phyloP scores from a whole-genome alignment of 2,329 filamentous ascomycete genomes.

The Pyricularia sp. region DNA sequence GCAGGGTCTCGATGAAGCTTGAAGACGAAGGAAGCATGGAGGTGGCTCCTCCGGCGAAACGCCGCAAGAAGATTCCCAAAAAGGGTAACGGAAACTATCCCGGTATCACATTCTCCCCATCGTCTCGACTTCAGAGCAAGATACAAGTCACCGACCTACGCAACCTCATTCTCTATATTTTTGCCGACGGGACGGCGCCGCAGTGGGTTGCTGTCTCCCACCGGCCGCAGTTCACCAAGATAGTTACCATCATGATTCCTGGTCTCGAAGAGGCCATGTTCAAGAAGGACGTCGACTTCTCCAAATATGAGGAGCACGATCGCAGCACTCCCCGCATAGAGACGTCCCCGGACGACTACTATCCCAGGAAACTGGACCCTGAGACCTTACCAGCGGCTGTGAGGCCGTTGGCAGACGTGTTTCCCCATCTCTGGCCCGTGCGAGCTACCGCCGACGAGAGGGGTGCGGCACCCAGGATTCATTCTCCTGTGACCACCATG shows the following conservation, averaged over 20 bases:
- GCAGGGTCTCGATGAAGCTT: constrained; percentile 12
- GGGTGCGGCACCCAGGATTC: constrained; percentile 53
- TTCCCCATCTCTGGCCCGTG: constrained; percentile 80
- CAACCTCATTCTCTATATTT: constrained; percentile 51
- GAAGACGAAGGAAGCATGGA: constrained; percentile 28
- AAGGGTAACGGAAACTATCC: constrained; percentile 45
- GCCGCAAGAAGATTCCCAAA: constrained; percentile 47
- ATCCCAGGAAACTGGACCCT: constrained; percentile 38
- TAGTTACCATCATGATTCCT: constrained; percentile 83
- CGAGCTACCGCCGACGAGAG: constrained; percentile 74
- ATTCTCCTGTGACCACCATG: constrained; percentile 79
- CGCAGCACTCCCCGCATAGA: constrained; percentile 13
- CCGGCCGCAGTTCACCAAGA: constrained; percentile 56
- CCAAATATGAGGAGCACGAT: constrained; percentile 26
- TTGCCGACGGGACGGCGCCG: constrained; percentile 50
- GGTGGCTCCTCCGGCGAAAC: constrained; percentile 40
- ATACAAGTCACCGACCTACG: constrained; percentile 51
- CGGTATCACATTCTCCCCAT: constrained; percentile 42
- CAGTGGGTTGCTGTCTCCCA: constrained; percentile 53
- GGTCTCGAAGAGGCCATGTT: constrained; percentile 89
- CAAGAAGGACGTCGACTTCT: constrained; percentile 41
- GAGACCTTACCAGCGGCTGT: constrained; percentile 40
- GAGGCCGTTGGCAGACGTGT: constrained; percentile 65
- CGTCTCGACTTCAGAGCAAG: constrained; percentile 45
- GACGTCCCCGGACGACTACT: constrained; percentile 44